These are phyloP conservation scores for Climacium dendroides DNA, from an alignment of 225 moss, liverwort and hornwort genomes.

Conservation along the genomic window DNA sequence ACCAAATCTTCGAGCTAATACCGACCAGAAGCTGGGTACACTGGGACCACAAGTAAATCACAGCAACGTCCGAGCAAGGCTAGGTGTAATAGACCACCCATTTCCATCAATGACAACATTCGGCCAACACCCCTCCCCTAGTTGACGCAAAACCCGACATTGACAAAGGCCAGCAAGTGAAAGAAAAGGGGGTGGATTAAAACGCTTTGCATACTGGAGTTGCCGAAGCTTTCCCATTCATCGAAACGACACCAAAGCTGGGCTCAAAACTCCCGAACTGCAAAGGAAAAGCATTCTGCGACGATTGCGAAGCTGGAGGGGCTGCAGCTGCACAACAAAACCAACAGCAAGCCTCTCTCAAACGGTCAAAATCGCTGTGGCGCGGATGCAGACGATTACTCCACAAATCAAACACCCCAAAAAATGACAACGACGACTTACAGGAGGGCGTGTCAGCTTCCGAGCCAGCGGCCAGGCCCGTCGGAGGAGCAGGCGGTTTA, in stretches of 20 bases:
- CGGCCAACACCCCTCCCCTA: not conserved
- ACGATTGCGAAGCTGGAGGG: conserved; percentile 34
- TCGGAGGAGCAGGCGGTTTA: conserved; percentile 43
- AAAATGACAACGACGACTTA: not conserved
- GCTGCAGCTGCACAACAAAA: conserved; percentile 33
- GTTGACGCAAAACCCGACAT: not conserved
- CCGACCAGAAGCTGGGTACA: not conserved
- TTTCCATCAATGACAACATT: not conserved
- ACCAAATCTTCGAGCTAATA: not conserved
- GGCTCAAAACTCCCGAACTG: conserved; percentile 94
- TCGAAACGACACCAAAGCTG: conserved; percentile 33
- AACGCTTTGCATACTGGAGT: conserved; percentile 10
- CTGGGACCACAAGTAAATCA: not conserved
- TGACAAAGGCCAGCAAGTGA: not conserved
- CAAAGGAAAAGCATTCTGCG: conserved; percentile 53
- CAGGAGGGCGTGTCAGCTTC: conserved; percentile 35
- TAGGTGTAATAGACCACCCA: not conserved
- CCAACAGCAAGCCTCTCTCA: not conserved
- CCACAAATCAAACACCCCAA: not conserved
- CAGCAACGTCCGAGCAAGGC: not conserved
- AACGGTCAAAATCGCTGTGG: not conserved
- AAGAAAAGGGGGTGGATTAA: not conserved
- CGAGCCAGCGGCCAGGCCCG: conserved; percentile 14
- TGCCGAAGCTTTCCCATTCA: conserved; percentile 13
- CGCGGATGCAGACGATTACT: not conserved